Conservation (phyloP, 352 stramenopile genomes). For the Phytophthora lateralis region DNA sequence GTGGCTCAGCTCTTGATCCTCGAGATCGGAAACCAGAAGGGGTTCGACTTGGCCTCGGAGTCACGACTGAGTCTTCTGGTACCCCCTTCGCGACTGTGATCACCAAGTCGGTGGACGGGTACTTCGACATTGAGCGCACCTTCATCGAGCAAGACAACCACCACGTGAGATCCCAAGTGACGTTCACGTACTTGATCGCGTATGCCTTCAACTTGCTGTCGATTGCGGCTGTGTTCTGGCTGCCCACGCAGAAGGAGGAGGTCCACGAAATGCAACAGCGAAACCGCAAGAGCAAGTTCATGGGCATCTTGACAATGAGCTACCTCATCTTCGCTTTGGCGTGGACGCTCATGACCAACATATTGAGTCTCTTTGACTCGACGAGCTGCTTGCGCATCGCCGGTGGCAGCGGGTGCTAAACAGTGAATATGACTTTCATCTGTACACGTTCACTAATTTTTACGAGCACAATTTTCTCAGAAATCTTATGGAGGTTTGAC, state of each 20-base stretch:
- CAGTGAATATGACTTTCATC: neutral
- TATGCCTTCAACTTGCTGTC: constrained; percentile 53
- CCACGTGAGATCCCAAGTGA: constrained; percentile 47
- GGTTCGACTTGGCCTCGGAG: constrained; percentile 50
- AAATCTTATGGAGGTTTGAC: no score
- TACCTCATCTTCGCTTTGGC: constrained; percentile 40
- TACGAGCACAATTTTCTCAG: no score
- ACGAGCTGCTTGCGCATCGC: constrained; percentile 51
- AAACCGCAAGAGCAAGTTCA: constrained; percentile 38
- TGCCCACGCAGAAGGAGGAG: constrained; percentile 56
- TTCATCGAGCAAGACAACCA: constrained; percentile 37
- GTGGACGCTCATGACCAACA: constrained; percentile 59
- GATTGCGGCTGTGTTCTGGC: constrained; percentile 41
- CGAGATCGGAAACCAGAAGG: constrained; percentile 40
- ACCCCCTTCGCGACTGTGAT: constrained; percentile 50
- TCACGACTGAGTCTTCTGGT: constrained; percentile 36
- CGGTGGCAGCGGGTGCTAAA: constrained; percentile 38
- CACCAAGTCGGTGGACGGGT: constrained; percentile 43
- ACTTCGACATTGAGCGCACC: constrained; percentile 40
- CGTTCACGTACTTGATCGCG: constrained; percentile 49
- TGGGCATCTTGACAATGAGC: constrained; percentile 28
- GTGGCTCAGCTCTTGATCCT: constrained; percentile 45
- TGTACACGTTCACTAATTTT: no score
- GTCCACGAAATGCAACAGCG: constrained; percentile 40
- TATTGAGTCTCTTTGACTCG: constrained; percentile 46